These are phyloP conservation scores for Fusarium sp. DNA, from an alignment of 2,329 filamentous ascomycete genomes.

Conservation along the genomic window DNA sequence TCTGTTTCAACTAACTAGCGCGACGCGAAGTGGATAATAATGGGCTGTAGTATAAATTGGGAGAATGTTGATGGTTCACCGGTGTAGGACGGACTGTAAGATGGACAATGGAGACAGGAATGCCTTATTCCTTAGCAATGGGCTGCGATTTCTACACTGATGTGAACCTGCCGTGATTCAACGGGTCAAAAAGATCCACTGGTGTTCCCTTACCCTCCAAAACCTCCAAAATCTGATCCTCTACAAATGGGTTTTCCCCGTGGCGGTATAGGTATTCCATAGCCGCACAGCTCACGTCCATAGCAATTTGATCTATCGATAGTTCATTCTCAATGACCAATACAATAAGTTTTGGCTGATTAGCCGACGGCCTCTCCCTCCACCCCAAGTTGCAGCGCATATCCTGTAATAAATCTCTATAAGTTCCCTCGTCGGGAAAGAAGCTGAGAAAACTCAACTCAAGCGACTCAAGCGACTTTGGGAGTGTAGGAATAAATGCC, in stretches of 20 bases:
- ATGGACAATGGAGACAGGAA: neutral
- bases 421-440: neutral
- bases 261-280: neutral
- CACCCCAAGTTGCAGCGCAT: constrained; percentile 4
- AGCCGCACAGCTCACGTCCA: neutral
- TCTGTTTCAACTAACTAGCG: too few species aligned
- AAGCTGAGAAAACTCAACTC: constrained; percentile 48
- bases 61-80: too few species aligned
- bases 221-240: rapidly evolving
- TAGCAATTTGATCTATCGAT: rapidly evolving
- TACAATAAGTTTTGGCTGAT: neutral
- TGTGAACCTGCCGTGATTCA: rapidly evolving
- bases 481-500: constrained; percentile 41
- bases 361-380: neutral
- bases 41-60: too few species aligned
- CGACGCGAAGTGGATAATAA: too few species aligned
- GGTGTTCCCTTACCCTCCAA: rapidly evolving
- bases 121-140: rapidly evolving
- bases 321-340: neutral
- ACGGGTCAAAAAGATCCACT: neutral
- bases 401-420: neutral
- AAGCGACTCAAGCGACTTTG: constrained; percentile 42
- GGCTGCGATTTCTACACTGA: rapidly evolving
- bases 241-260: constrained; percentile 2
- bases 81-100: too few species aligned